Conservation (phyloP, 352 stramenopile genomes). For the Globisporangium spinosum region DNA sequence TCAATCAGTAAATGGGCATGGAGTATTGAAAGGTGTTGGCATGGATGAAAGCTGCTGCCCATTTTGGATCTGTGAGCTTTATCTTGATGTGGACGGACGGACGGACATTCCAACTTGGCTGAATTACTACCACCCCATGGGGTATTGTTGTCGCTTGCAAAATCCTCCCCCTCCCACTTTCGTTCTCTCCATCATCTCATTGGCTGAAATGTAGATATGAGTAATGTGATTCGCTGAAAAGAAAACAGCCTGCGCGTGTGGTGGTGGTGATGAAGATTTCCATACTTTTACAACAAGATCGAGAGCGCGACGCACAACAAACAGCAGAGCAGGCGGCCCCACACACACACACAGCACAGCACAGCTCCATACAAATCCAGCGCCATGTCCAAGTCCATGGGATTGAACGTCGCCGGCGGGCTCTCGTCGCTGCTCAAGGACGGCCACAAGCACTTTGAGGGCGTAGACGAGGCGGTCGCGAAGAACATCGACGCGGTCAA, state of each 20-base stretch:
- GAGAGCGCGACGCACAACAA: constrained; percentile 1
- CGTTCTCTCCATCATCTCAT: background rate
- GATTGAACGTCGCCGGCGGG: constrained; percentile 94
- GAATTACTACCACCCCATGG: background rate
- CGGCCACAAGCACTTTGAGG: constrained; percentile 95
- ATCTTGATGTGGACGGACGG: background rate
- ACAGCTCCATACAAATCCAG: background rate
- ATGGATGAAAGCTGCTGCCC: background rate
- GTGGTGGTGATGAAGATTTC: constrained; percentile 18
- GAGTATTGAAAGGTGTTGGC: background rate
- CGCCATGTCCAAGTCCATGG: constrained; percentile 91
- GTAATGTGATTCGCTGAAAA: background rate
- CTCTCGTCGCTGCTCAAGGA: constrained; percentile 98
- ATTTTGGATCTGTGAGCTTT: background rate
- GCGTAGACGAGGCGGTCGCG: constrained; percentile 94
- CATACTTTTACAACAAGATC: constrained; percentile 8
- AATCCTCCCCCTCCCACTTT: background rate
- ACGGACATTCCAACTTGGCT: background rate
- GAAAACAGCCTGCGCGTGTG: constrained; percentile 10
- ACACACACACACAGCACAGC: background rate
- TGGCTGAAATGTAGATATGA: background rate
- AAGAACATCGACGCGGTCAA: constrained; percentile 99
- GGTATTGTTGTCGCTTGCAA: background rate
- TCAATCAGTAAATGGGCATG: background rate
- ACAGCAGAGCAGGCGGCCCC: background rate